Evolutionary conservation across 2,329 filamentous ascomycete genomes (phyloP), one percentile per base, ranked within the genome.

Genomic region (Beauveria caledonica): DNA sequence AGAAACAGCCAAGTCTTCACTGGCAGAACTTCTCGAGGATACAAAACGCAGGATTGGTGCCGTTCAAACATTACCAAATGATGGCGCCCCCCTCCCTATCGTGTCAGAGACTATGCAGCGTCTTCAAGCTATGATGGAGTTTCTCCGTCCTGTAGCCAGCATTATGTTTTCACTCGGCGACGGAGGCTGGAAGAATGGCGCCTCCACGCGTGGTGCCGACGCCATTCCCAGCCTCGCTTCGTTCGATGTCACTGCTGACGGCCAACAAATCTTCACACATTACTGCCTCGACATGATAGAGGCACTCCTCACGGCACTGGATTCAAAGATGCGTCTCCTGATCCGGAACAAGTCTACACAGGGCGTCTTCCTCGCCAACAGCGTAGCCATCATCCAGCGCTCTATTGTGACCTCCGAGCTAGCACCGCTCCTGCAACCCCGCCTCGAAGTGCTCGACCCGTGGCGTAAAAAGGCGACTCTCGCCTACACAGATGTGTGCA

Each of bases 161-260:
- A 90, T 99, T 66, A 86, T 99, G 79, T 86, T 94, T 29, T 96
- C 92, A 0, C 77, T 99, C 10, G 94, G 94, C 19, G 92, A 97
- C 67, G 92, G 92, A 1, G 93, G 93, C 40, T 99, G 94, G 94
- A 85, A 84, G 3, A 77, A 73, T 21, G 73, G 76, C 10, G 74
- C 78, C 17, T 77, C 79, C 46, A 77, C 81, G 10, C 82, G 83
- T 11, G 81, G 81, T 3, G 84, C 82, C 7, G 85, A 89, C 46
- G 82, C 82, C 29, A 82, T 87, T 21, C 87, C 88, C 0, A 89
- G 87, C 56, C 78, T 92, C 33, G 84, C 86, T 13, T 88, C 90
- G 0, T 90, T 96, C 68, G 93, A 97, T 68, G 86, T 97, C 39
- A 87, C 89, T 15, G 92, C 92, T 3, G 92, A 97, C 69, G 92